Evolutionary conservation across 345 rosid species (phyloP).

Genomic region (Eutrema heterophyllum): DNA sequence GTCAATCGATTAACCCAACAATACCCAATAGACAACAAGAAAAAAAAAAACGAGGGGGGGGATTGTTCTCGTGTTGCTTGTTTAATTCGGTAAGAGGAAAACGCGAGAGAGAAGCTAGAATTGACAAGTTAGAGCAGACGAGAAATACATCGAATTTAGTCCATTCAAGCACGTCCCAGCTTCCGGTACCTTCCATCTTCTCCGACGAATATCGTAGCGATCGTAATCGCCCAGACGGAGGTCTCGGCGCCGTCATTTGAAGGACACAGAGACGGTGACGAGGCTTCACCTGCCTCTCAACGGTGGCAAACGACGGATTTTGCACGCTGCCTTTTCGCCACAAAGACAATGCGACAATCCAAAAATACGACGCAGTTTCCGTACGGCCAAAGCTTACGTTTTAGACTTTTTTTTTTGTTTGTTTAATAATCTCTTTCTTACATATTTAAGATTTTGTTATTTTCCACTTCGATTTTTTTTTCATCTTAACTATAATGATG

Average conservation of each 20-base stretch:
- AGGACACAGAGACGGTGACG: background rate
- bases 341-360: conserved; percentile 10
- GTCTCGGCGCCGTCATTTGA: conserved; percentile 47
- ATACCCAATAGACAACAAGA: background rate
- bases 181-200: conserved; percentile 67
- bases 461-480: background rate
- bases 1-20: background rate
- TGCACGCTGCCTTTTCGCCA: conserved; percentile 33
- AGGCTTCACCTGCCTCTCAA: conserved; percentile 16
- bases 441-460: background rate
- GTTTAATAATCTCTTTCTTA: background rate
- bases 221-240: conserved; percentile 35
- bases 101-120: conserved; percentile 15
- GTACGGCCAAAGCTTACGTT: conserved; percentile 19
- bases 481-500: background rate
- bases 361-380: conserved; percentile 31
- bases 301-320: conserved; percentile 28
- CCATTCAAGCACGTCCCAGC: conserved; percentile 93
- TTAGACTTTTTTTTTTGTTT: background rate
- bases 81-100: background rate
- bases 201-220: conserved; percentile 53
- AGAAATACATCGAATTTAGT: conserved; percentile 54
- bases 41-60: background rate
- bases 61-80: background rate
- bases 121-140: background rate